These are phyloP conservation scores for Ogataea salicorniae DNA, from an alignment of 805 yeast species.

Conservation along the genomic window DNA sequence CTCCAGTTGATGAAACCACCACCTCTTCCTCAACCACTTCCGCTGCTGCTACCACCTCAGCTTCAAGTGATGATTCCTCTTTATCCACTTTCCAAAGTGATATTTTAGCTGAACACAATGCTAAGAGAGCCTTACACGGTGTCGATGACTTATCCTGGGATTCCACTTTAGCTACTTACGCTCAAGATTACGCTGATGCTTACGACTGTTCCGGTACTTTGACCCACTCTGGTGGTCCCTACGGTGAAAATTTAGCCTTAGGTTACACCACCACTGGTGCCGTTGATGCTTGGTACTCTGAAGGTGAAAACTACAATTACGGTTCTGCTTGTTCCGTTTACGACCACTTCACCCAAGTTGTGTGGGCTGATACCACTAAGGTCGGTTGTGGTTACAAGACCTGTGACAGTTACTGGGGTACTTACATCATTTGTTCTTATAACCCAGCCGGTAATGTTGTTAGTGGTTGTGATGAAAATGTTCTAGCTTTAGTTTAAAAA, in stretches of 20 bases:
- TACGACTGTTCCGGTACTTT: constrained; percentile 57
- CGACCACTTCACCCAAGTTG: constrained; percentile 69
- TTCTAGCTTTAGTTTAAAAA: constrained; percentile 19
- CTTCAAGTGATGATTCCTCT: constrained; percentile 12
- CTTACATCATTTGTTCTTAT: constrained; percentile 72
- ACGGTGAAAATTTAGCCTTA: constrained; percentile 76
- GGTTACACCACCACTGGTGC: constrained; percentile 53
- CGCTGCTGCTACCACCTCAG: constrained; percentile 14
- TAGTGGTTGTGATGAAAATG: constrained; percentile 40
- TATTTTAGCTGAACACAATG: constrained; percentile 59
- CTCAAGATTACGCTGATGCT: constrained; percentile 51
- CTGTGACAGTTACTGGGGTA: constrained; percentile 45
- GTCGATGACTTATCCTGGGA: constrained; percentile 56
- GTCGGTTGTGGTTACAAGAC: constrained; percentile 61
- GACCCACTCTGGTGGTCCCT: constrained; percentile 58
- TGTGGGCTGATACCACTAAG: constrained; percentile 58
- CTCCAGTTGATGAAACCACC: constrained; percentile 15
- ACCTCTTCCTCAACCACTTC: constrained; percentile 16
- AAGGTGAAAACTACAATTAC: constrained; percentile 52
- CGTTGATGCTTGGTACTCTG: constrained; percentile 72
- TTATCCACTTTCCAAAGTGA: constrained; percentile 20
- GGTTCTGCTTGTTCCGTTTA: constrained; percentile 44
- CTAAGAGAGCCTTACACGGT: constrained; percentile 49
- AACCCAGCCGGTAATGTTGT: constrained; percentile 69
- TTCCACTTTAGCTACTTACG: constrained; percentile 44